Evolutionary conservation across 345 rosid species (phyloP).

Genomic region (Leavenworthia alabamica): DNA sequence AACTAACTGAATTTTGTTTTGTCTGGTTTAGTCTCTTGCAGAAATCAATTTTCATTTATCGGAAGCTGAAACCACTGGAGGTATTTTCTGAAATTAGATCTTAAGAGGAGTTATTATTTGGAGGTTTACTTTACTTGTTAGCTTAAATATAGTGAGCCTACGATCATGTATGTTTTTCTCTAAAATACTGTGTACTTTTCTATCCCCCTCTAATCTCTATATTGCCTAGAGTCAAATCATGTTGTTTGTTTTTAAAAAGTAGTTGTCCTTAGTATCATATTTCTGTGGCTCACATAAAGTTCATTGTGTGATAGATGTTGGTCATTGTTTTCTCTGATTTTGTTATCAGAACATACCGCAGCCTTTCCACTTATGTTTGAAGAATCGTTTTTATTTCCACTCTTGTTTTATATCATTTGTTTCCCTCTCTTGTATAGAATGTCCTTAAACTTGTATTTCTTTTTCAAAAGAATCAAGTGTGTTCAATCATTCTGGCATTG

Average conservation of each 20-base stretch:
- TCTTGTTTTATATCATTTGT: background rate
- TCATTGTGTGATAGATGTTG: background rate
- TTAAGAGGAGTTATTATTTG: constrained; percentile 10
- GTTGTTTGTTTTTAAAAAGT: too few relatives aligned
- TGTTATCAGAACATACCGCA: background rate
- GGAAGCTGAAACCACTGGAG: constrained; percentile 82
- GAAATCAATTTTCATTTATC: constrained; percentile 71
- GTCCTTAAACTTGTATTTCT: background rate
- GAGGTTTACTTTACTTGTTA: constrained; percentile 1
- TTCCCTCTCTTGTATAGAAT: constrained; percentile 2
- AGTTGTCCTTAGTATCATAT: constrained; percentile 5
- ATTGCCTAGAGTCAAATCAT: too few relatives aligned
- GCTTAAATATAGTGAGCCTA: background rate
- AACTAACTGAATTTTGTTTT: too few relatives aligned
- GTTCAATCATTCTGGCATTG: constrained; percentile 17
- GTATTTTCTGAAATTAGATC: constrained; percentile 32
- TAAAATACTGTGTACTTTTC: background rate
- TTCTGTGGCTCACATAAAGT: background rate
- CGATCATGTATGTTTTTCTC: constrained; percentile 1
- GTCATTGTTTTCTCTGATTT: constrained; percentile 2
- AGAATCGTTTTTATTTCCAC: background rate
- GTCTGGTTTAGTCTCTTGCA: constrained; percentile 64
- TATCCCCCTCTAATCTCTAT: background rate
- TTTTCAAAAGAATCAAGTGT: background rate
- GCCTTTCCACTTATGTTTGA: background rate